phyloP scores from a whole-genome alignment of 208 protist species.

The Giardia muris region DNA sequence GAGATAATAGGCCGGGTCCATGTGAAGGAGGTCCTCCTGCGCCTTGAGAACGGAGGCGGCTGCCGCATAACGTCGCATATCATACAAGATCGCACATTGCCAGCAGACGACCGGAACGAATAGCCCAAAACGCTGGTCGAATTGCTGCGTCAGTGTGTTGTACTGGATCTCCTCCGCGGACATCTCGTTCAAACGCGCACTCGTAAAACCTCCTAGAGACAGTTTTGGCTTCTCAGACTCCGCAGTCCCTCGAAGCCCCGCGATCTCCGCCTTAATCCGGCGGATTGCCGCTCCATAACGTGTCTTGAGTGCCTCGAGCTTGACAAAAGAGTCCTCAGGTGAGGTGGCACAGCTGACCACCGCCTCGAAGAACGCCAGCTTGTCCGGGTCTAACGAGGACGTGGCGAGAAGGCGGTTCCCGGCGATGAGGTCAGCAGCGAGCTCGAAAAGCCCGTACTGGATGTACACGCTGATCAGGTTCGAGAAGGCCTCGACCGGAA shows the following conservation, averaged over 20 bases:
- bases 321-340: background rate
- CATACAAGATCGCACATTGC: slow-evolving; percentile 9
- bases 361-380: slow-evolving; percentile 1
- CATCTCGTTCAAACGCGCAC: background rate
- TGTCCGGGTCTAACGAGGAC: background rate
- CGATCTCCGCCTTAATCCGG: slow-evolving; percentile 11
- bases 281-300: background rate
- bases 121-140: slow-evolving; percentile 1
- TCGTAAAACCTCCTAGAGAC: background rate
- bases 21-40: background rate
- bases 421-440: slow-evolving; percentile 18
- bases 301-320: background rate
- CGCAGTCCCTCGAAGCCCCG: background rate
- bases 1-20: background rate
- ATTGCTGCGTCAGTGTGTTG: slow-evolving; percentile 20
- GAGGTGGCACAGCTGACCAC: background rate
- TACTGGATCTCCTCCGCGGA: background rate
- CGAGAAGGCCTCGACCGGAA: slow-evolving; percentile 20
- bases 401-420: background rate
- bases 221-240: background rate
- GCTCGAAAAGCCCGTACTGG: slow-evolving; percentile 23
- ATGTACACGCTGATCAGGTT: slow-evolving; percentile 28
- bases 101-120: slow-evolving; percentile 10
- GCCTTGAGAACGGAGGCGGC: background rate
- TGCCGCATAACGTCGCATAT: background rate